Percentiles rank a stretch among this genome's conserved stretches.
Conservation (phyloP, 148 eudicot species). For the Mesembryanthemum crystallinum region DNA sequence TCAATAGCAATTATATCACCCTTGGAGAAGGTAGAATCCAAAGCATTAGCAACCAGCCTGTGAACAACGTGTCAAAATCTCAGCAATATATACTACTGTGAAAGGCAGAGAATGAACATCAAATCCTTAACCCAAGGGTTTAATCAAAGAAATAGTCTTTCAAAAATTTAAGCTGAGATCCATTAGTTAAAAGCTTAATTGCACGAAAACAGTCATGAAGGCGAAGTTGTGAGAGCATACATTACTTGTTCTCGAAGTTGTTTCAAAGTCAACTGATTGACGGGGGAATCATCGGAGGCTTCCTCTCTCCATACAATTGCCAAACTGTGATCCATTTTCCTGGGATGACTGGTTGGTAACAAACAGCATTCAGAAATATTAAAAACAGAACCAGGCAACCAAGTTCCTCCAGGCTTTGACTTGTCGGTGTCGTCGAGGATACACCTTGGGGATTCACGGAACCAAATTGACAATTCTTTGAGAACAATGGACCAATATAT, state of each 20-base stretch:
- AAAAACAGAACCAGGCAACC: slow-evolving; percentile 86
- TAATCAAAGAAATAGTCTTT: background rate
- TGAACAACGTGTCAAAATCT: slow-evolving; percentile 4
- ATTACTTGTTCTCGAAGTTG: slow-evolving; percentile 81
- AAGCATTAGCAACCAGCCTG: slow-evolving; percentile 88
- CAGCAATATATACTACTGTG: background rate
- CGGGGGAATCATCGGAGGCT: slow-evolving; percentile 48
- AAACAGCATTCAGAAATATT: slow-evolving; percentile 86
- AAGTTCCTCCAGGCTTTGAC: slow-evolving; percentile 73
- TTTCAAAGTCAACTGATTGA: slow-evolving; percentile 51
- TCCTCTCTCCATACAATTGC: slow-evolving; percentile 83
- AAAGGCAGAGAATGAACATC: background rate
- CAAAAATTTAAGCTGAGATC: background rate
- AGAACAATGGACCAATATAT: slow-evolving; percentile 72
- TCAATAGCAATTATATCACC: slow-evolving; percentile 91
- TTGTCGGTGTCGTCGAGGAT: slow-evolving; percentile 60
- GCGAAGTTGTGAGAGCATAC: slow-evolving; percentile 31
- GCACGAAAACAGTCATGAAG: background rate
- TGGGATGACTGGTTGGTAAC: slow-evolving; percentile 42
- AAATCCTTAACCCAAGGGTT: background rate
- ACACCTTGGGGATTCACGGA: slow-evolving; percentile 54
- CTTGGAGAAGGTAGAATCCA: slow-evolving; percentile 62
- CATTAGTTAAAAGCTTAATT: background rate
- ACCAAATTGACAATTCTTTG: slow-evolving; percentile 61
- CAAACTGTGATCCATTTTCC: slow-evolving; percentile 55